Evolutionary conservation across 768 basidiomycete genomes (phyloP).

Genomic region (Lactarius tabidus): DNA sequence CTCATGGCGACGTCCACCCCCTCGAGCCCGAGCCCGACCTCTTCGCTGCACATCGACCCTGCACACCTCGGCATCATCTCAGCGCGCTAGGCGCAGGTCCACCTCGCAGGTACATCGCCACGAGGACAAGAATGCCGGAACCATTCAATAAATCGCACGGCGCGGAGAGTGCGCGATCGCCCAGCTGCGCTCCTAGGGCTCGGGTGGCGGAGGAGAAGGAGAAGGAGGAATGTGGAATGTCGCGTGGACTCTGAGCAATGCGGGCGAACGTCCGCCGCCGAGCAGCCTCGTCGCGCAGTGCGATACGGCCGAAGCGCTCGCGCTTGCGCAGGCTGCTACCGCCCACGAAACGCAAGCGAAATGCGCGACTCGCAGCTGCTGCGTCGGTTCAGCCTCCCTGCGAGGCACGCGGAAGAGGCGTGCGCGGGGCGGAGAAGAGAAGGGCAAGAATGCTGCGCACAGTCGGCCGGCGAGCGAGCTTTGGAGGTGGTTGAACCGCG

Average conservation of each 20-base stretch:
- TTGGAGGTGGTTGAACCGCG: neutral
- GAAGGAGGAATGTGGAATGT: conserved; percentile 60
- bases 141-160: conserved; percentile 55
- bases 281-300: no score
- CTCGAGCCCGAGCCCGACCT: conserved; percentile 72
- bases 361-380: neutral
- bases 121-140: conserved; percentile 62
- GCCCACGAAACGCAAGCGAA: neutral
- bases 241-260: conserved; percentile 80
- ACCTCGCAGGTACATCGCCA: conserved; percentile 55
- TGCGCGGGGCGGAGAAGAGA: neutral
- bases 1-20: conserved; percentile 67
- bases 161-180: conserved; percentile 60
- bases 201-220: neutral
- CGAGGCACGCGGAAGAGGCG: neutral
- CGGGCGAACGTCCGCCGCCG: conserved; percentile 42
- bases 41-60: conserved; percentile 50
- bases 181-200: neutral
- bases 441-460: neutral
- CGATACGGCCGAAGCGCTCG: no score
- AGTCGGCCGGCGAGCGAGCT: neutral
- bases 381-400: neutral
- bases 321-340: conserved; percentile 37
- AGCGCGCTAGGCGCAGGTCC: conserved; percentile 70
- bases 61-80: conserved; percentile 71